A percentile compares a stretch with the other conserved stretches of the same genome.
Conservation (phyloP, 2,329 filamentous ascomycete genomes). For the Domatiomyces catenatus region DNA sequence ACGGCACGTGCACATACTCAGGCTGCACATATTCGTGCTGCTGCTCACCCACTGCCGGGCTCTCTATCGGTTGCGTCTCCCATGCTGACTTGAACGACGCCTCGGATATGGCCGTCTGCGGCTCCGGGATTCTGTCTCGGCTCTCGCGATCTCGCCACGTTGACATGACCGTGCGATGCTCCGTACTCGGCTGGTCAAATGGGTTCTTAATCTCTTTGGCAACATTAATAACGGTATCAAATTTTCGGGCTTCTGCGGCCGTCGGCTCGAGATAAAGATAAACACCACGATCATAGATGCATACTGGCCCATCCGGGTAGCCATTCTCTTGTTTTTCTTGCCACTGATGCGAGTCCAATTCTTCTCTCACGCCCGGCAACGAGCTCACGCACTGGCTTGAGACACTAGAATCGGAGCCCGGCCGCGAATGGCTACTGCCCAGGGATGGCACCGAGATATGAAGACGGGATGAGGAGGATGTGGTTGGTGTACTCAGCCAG, state of each 20-base stretch:
- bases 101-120: constrained; percentile 31
- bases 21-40: constrained; percentile 26
- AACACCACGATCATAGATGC: constrained; percentile 46
- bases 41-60: constrained; percentile 9
- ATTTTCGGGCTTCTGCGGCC: constrained; percentile 41
- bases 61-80: constrained; percentile 25
- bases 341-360: constrained; percentile 39
- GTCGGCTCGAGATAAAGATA: constrained; percentile 50
- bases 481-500: constrained; percentile 36
- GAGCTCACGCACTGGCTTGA: constrained; percentile 16
- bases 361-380: constrained; percentile 36
- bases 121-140: constrained; percentile 25
- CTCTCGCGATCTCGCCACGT: constrained; percentile 32
- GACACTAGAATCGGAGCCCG: constrained; percentile 14
- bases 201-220: constrained; percentile 51
- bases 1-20: constrained; percentile 50
- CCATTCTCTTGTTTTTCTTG: constrained; percentile 46
- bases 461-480: constrained; percentile 36
- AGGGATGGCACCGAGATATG: constrained; percentile 19
- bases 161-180: constrained; percentile 26
- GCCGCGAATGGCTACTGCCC: constrained; percentile 6
- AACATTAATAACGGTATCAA: constrained; percentile 50
- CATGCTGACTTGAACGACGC: constrained; percentile 36
- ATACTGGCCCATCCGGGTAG: constrained; percentile 49
- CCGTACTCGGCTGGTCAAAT: constrained; percentile 26